Base-by-base conservation (phyloP, 2,329 filamentous ascomycete genomes). In the Aspergillus pseudotamarii region DNA sequence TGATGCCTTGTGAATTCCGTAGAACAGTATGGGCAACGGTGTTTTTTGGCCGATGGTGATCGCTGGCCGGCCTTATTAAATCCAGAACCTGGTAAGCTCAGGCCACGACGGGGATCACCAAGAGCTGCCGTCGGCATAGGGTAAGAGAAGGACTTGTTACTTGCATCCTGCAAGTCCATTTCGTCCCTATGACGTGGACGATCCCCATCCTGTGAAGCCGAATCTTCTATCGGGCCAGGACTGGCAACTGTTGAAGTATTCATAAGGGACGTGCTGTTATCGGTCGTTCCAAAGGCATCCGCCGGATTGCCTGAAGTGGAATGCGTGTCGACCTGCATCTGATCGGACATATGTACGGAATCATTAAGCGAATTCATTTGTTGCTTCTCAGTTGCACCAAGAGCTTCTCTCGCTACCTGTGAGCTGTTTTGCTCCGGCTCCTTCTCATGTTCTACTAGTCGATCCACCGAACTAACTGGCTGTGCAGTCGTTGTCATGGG, bases 1-100 rank as follows among this genome's bases (percentile, higher is more conserved):
- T 98, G 95, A 75, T 98, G 95, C 51, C 95, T 88, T 32, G 95
- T 99, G 71, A 99, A 99, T 73, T 97, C 95, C 6, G 95, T 97
- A 45, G 93, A 88, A 83, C 95, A 99, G 77, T 96, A 97, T 0
- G 93, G 94, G 74, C 95, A 99, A 78, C 95, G 96, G 81, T 99
- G 94, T 73, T 95, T 94, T 81, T 97, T 97, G 58, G 87, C 85
- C 30, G 89, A 89, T 0, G 91, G 89, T 6, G 93, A 92, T 70
- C 88, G 87, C 55, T 89, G 88, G 59, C 82, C 83, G 66, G 80
- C 82, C 73, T 85, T 83, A 59, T 82, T 81, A 59, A 84, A 85
- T 48, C 84, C 85, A 19, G 85, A 80, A 66, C 82, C 79, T 45
- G 85, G 85, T 63, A 87, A 76, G 71, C 86, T 89, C 78, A 88